Base-by-base conservation (phyloP, 2,329 filamentous ascomycete species). In the Tolypocladium nubicola region DNA sequence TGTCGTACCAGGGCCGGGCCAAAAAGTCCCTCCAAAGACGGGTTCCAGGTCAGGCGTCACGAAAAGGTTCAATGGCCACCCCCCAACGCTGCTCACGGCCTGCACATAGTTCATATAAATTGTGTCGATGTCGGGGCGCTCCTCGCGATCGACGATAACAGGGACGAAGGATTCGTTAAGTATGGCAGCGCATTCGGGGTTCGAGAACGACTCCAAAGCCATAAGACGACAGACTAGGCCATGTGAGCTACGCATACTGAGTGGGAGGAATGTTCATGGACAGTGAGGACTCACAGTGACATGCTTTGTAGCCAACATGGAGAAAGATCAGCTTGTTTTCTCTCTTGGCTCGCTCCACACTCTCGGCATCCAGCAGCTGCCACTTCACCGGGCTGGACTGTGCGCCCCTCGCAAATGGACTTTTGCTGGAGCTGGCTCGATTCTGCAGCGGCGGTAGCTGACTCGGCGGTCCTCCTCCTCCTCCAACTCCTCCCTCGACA, bases 51-150 rank as follows among this genome's bases (percentile, higher is more conserved):
- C 87, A 0, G 94, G 91, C 0, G 94, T 99, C 37, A 97, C 80
- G 69, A 99, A 97, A n/a, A 96, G 86, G 67, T 97, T 97, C 60
- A 97, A 75, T 1, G 94, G 94, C 92, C 94, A 97, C 43, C 94
- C 94, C 11, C 91, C 93, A 1, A 84, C 87, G 23, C 89, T 91
- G 58, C 88, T 96, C 13, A 94, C 93, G 1, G 93, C 93, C 70
- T 97, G 91, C 45, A 96, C 87, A 71, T 96, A 99, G 75, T 96
- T 96, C 90, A 97, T 97, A 71, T 97, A 97, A 62, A 97, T 92
- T 60, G 89, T 86, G 68, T 99, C 94, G 62, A 97, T 85, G 68
- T 97, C 92, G 10, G 93, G 93, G 33, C 93, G 85, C 73, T 96
- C 90, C 73, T 99, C 94, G 59, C 92, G 85, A 72, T 99, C 94